Evolutionary conservation across 208 protist genomes (phyloP), one percentile per base, ranked within the genome.

Genomic region (Hexamita inflata): DNA sequence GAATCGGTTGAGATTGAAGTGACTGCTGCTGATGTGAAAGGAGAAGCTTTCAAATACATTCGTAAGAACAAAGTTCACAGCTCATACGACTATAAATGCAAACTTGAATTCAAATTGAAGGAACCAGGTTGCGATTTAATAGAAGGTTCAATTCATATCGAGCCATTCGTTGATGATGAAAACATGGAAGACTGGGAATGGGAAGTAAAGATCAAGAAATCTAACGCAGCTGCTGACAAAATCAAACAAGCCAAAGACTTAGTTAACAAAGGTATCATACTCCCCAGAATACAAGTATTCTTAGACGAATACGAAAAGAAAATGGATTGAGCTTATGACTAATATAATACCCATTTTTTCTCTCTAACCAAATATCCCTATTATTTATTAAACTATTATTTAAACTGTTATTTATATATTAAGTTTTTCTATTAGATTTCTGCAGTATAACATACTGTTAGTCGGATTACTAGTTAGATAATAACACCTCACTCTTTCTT

Each of bases 11-110:
- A 70, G 64, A 4, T 45, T n/a, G 45, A 53, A 53, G 19, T 53
- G 19, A 53, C 45, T 53, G 45, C 19, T 24, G 45, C 4, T 19
- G 45, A 53, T 24, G 45, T 53, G 4, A 40, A 49, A 57, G 64
- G 64, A 2, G 64, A 70, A 34, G 64, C 64, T 38, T 70, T 70
- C 35, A 70, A 70, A 38, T 45, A 45, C n/a, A 34, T 70, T n/a
- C 64, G 64, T 45, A 70, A 70, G 64, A 38, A 38, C 11, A 70
- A 70, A 34, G 19, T 70, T n/a, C 11, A 34, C 4, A 32, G 19
- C n/a, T 70, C 64, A n/a, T 70, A 45, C n/a, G 64, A 70, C 35
- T 70, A 45, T 38, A 70, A 70, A 38, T 28, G 11, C 15, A 70
- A 70, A 38, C 2, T 70, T 2, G 42, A 57, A 30, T n/a, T 49